Evolutionary conservation across 345 rosid genomes (phyloP), one percentile per base, ranked within the genome.

Genomic region (Sisymbrium irio): DNA sequence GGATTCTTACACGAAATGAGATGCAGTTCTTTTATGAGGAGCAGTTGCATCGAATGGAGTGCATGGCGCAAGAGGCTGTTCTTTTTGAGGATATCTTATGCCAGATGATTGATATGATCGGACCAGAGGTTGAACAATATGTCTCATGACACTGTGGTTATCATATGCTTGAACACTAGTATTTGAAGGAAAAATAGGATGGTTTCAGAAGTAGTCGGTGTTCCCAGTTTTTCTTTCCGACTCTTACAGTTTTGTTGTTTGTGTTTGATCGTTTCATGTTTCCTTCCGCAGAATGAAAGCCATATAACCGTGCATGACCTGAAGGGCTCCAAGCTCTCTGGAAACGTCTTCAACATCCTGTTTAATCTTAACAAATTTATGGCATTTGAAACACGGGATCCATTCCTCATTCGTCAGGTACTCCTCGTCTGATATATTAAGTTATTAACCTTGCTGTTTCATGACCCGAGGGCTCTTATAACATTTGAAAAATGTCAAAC

Each of bases 1-100:
- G 96, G 74, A 73, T 91, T 72, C 39, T 93, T 66, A 91, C 97
- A 3, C 84, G 93, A 47, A 92, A 89, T 65, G 97, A 92, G 69
- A 85, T 92, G 90, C 96, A 89, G 56, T 92, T 87, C 85, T 92
- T 85, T 80, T 93, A 88, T 46, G 98, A 93, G 76, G 98, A 93
- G 85, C 97, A 93, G 76, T 84, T 93, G 83, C 98, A 91, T 78
- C 86, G 98, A 65, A 93, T 93, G 98, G 98, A 93, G 63, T 93
- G 98, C 85, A 88, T 93, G 98, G 97, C 93, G 6, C 98, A 93
- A 74, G 98, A 93, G 71, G 92, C 97, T 69, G 97, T 93, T 56
- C 88, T 87, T 58, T 91, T 93, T 78, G 98, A 91, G 75, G 98
- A 93, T 78, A 91, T 93, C 59, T 85, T 93, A 55, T 93, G 98